These are phyloP conservation scores for Chrysosporium queenslandicum DNA, from an alignment of 2,329 filamentous ascomycete genomes.

Conservation along the genomic window DNA sequence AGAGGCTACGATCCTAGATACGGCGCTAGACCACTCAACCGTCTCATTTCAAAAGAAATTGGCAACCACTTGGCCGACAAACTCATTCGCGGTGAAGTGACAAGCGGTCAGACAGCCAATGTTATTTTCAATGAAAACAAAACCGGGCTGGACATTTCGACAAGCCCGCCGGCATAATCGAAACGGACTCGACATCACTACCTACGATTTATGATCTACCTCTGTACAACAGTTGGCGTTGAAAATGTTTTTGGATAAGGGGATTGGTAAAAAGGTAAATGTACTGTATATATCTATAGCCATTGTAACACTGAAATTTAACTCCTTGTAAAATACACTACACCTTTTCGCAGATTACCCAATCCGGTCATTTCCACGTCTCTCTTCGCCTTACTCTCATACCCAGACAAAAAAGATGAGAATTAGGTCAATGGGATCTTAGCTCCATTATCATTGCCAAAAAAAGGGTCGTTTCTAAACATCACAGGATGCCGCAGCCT, in stretches of 20 bases:
- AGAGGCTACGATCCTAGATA: constrained; percentile 85
- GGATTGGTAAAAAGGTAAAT: constrained; percentile 6
- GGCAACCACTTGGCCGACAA: constrained; percentile 80
- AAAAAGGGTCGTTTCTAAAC: background rate
- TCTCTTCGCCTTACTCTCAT: background rate
- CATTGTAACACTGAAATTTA: constrained; percentile 2
- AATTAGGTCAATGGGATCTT: background rate
- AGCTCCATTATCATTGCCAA: background rate
- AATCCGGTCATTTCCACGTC: constrained; percentile 1
- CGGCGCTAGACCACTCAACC: constrained; percentile 80
- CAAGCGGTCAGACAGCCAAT: constrained; percentile 60
- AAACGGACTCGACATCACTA: background rate
- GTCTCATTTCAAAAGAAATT: constrained; percentile 82
- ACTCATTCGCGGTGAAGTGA: constrained; percentile 78
- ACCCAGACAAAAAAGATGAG: too few species aligned
- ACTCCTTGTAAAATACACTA: constrained; percentile 5
- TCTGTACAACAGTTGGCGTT: background rate
- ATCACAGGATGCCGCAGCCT: background rate
- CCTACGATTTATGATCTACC: background rate
- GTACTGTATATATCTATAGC: background rate
- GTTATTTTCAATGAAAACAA: constrained; percentile 58
- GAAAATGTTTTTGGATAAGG: background rate
- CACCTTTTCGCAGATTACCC: background rate
- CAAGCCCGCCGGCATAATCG: constrained; percentile 11
- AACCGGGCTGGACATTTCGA: constrained; percentile 46